Percentiles rank a stretch among this genome's conserved stretches.
Evolutionary conservation across 192 early-diverging fungal genomes (phyloP).

Genomic region (Physocladia obscura): DNA sequence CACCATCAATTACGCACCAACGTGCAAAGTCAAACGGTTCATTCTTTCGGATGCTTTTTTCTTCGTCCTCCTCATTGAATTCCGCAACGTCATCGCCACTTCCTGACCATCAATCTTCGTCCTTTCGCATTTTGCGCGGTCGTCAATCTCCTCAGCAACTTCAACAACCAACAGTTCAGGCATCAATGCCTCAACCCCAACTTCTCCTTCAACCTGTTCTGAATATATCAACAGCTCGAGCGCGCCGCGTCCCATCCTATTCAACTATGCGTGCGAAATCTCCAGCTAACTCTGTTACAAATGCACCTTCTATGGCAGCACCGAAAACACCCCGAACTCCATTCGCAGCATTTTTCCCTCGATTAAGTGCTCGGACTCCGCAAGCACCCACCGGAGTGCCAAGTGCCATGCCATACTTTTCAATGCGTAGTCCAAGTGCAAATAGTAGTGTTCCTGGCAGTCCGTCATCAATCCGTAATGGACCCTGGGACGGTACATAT

Average conservation of each 20-base stretch:
- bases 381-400: conserved; percentile 15
- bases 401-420: conserved; percentile 7
- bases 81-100: too few relatives aligned
- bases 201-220: not conserved
- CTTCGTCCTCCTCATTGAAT: conserved; percentile 9
- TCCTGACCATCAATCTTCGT: not conserved
- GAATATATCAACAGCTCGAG: not conserved
- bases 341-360: not conserved
- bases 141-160: not conserved
- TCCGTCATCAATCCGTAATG: not conserved
- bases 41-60: conserved; percentile 10
- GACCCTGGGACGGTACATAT: not conserved
- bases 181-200: not conserved
- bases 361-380: not conserved
- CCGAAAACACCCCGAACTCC: not conserved
- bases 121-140: not conserved
- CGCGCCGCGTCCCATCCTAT: not conserved
- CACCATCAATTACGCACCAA: not conserved
- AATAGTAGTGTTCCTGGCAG: not conserved
- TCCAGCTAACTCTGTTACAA: not conserved
- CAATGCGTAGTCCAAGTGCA: not conserved
- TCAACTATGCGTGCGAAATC: not conserved
- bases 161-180: not conserved
- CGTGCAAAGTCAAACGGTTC: conserved; percentile 3
- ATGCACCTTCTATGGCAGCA: not conserved